Conservation (phyloP, 2,329 filamentous ascomycete genomes). For the Didymella sp. region DNA sequence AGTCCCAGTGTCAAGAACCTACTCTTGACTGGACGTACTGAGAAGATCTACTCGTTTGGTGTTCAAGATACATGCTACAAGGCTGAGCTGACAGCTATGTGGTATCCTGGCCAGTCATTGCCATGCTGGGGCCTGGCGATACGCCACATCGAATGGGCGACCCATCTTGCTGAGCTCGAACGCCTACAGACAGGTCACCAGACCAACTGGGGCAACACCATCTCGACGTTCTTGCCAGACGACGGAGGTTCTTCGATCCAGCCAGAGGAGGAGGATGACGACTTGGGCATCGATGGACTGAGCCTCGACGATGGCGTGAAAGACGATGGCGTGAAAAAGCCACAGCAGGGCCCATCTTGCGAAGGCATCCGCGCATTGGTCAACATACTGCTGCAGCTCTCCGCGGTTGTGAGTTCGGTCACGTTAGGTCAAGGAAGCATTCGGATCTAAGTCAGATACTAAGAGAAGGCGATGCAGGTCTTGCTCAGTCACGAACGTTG, state of each 20-base stretch:
- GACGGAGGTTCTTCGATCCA: constrained; percentile 28
- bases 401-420: constrained; percentile 31
- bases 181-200: constrained; percentile 29
- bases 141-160: constrained; percentile 41
- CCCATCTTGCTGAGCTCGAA: constrained; percentile 38
- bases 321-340: background rate
- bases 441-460: too few relatives aligned
- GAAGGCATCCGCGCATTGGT: constrained; percentile 34
- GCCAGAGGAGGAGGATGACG: constrained; percentile 12
- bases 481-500: too few relatives aligned
- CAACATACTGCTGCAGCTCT: constrained; percentile 38
- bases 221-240: constrained; percentile 39
- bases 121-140: constrained; percentile 44
- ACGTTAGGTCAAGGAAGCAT: background rate
- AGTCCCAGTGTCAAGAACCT: constrained; percentile 24
- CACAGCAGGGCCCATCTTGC: constrained; percentile 8
- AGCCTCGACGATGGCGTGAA: constrained; percentile 6
- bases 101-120: constrained; percentile 29
- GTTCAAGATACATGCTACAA: constrained; percentile 39
- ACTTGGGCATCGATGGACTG: constrained; percentile 14
- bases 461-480: background rate
- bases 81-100: constrained; percentile 37
- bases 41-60: constrained; percentile 43
- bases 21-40: constrained; percentile 27
- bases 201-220: constrained; percentile 32